Evolutionary conservation across 2,329 filamentous ascomycete species (phyloP), one percentile per base, ranked within the genome.

Genomic region (Penicillium brevicompactum): DNA sequence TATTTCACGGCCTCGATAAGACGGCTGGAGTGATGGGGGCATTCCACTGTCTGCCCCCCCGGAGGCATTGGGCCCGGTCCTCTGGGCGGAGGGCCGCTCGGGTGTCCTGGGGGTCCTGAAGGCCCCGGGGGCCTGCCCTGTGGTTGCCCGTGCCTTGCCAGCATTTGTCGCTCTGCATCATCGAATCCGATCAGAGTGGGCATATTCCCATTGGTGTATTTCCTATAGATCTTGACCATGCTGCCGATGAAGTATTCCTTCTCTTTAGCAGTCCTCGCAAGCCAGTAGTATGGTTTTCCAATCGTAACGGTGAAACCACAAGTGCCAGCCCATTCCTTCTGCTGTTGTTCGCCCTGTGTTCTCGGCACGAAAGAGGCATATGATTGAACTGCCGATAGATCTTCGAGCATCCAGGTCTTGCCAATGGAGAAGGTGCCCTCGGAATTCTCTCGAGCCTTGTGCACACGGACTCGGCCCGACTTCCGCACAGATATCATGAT

Each of bases 171-270:
- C 75, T 97, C 92, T 57, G 83, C 84, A 49, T 85, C 82, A 64
- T 93, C 90, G 70, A 99, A 97, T 7, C 93, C 93, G 52, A 84
- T 79, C 49, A 99, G 80, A 55, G 89, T 84, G 2, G 94, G 94
- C 31, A 86, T 76, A 67, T 87, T 89, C 11, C 93, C 93, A 27
- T 91, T 90, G 1, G 94, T 97, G 71, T 97, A 99, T 76, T 97
- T 99, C 66, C 87, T 87, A 73, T 90, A 99, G 62, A 99, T 97
- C 75, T 97, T 99, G 69, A 97, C 86, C 64, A 97, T 77, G 74
- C 92, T 97, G 32, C 90, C 92, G 67, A 99, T 94, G 75, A 99
- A 99, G 77, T 97, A 97, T 71, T 96, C 93, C 80, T 97, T 97
- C 76, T 99, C 94, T 78, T 97, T 97, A 50, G 90, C 84, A 1